A percentile compares a stretch with the other conserved stretches of the same genome.
Evolutionary conservation across 352 stramenopile species (phyloP).

Genomic region (Phytophthora agathidicida): DNA sequence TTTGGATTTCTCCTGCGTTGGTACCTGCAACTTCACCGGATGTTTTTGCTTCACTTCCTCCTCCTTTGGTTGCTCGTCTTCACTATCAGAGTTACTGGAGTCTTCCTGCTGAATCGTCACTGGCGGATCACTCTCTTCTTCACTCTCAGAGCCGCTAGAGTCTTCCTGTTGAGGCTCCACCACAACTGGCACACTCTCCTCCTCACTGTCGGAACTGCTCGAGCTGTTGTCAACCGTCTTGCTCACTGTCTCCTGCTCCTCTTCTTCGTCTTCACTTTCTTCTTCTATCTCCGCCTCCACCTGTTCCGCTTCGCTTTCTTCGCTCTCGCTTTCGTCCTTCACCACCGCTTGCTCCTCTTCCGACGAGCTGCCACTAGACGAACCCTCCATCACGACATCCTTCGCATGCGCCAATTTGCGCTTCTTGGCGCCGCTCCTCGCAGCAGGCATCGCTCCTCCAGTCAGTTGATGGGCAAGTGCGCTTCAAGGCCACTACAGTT

Average conservation of each 20-base stretch:
- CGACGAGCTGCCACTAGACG: background rate
- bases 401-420: constrained; percentile 39
- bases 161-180: too few relatives aligned
- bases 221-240: background rate
- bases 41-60: background rate
- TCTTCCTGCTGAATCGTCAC: too few relatives aligned
- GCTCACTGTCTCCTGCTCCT: background rate
- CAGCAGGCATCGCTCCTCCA: background rate
- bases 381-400: constrained; percentile 1
- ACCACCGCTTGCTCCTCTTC: background rate
- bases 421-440: constrained; percentile 43
- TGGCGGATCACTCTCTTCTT: constrained; percentile 5
- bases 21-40: background rate
- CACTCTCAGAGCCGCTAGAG: background rate
- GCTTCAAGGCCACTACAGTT: background rate
- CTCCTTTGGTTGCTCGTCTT: constrained; percentile 3
- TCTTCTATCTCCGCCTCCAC: background rate
- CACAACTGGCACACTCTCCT: background rate
- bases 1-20: background rate
- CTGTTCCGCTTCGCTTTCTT: background rate
- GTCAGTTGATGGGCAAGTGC: background rate
- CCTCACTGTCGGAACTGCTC: background rate
- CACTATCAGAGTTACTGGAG: background rate
- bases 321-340: background rate
- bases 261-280: constrained; percentile 12